Percentiles rank a stretch among this genome's conserved stretches.
Evolutionary conservation across 208 protist genomes (phyloP).

Genomic region (Phytomonas sp.): DNA sequence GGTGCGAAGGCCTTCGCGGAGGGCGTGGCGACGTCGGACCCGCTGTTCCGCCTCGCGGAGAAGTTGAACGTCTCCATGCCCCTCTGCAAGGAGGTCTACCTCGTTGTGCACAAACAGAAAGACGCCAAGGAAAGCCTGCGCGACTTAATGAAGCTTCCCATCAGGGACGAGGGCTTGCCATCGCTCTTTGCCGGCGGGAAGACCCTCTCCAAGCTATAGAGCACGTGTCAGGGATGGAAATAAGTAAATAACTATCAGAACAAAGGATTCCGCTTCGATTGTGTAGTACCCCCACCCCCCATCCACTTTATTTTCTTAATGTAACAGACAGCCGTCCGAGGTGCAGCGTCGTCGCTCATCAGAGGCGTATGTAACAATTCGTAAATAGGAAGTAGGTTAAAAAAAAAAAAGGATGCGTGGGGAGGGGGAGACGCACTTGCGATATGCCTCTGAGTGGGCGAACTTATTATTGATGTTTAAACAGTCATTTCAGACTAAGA

Average conservation of each 20-base stretch:
- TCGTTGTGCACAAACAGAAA: slow-evolving; percentile 50
- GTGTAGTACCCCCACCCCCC: not conserved
- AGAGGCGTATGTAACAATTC: not conserved
- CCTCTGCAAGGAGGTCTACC: slow-evolving; percentile 62
- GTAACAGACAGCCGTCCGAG: not conserved
- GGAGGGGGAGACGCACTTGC: no score
- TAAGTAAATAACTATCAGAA: not conserved
- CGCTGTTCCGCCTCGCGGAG: slow-evolving; percentile 56
- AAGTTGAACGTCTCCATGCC: slow-evolving; percentile 47
- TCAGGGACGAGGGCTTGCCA: slow-evolving; percentile 62
- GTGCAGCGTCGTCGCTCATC: not conserved
- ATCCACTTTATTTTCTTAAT: not conserved
- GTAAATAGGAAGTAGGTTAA: not conserved
- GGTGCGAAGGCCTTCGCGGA: slow-evolving; percentile 69
- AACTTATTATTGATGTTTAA: not conserved
- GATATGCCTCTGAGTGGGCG: no score
- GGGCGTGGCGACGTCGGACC: slow-evolving; percentile 62
- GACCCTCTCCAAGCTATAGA: slow-evolving; percentile 19
- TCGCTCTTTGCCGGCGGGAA: slow-evolving; percentile 20
- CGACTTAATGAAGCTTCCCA: slow-evolving; percentile 15
- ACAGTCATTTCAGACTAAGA: no score
- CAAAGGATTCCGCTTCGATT: not conserved
- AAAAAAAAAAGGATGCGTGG: no score
- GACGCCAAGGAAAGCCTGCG: slow-evolving; percentile 19
- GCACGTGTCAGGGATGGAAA: not conserved